A percentile compares a stretch with the other conserved stretches of the same genome.
Evolutionary conservation across 805 yeast species (phyloP).

Genomic region (Yarrowia osloensis): DNA sequence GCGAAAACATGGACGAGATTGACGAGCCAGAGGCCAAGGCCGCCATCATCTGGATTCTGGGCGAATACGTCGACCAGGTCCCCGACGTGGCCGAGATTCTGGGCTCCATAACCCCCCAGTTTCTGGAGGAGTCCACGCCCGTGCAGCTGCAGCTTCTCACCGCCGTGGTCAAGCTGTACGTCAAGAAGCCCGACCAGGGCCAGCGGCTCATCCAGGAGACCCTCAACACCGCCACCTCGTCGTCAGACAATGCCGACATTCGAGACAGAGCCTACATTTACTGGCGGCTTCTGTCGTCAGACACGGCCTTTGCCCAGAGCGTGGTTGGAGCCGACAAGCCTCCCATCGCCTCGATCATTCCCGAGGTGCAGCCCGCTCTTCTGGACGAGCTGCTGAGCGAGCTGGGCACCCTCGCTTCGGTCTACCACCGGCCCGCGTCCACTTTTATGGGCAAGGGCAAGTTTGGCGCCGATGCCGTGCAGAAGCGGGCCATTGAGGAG

Average conservation of each 20-base stretch:
- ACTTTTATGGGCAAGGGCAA: slow-evolving; percentile 55
- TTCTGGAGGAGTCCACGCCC: slow-evolving; percentile 67
- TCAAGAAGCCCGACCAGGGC: slow-evolving; percentile 57
- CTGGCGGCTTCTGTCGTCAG: slow-evolving; percentile 83
- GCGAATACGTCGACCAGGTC: slow-evolving; percentile 61
- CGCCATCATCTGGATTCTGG: slow-evolving; percentile 81
- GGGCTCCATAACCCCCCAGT: slow-evolving; percentile 48
- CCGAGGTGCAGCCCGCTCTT: slow-evolving; percentile 66
- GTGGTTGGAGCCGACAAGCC: slow-evolving; percentile 68
- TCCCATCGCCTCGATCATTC: slow-evolving; percentile 68
- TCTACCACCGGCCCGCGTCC: slow-evolving; percentile 80
- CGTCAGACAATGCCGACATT: slow-evolving; percentile 78
- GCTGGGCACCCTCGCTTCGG: slow-evolving; percentile 81
- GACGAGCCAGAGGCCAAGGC: slow-evolving; percentile 79
- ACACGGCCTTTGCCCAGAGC: slow-evolving; percentile 68
- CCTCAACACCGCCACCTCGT: slow-evolving; percentile 72
- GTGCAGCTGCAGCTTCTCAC: slow-evolving; percentile 79
- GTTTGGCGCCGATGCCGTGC: slow-evolving; percentile 47
- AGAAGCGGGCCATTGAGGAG: slow-evolving; percentile 65
- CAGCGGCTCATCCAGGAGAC: slow-evolving; percentile 76
- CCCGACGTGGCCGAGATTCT: slow-evolving; percentile 47
- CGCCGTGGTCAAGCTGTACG: slow-evolving; percentile 73
- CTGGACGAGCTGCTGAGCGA: slow-evolving; percentile 72
- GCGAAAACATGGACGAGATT: slow-evolving; percentile 52
- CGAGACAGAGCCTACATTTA: slow-evolving; percentile 85